Evolutionary conservation across 768 basidiomycete genomes (phyloP).

Genomic region (Mycena crocata): DNA sequence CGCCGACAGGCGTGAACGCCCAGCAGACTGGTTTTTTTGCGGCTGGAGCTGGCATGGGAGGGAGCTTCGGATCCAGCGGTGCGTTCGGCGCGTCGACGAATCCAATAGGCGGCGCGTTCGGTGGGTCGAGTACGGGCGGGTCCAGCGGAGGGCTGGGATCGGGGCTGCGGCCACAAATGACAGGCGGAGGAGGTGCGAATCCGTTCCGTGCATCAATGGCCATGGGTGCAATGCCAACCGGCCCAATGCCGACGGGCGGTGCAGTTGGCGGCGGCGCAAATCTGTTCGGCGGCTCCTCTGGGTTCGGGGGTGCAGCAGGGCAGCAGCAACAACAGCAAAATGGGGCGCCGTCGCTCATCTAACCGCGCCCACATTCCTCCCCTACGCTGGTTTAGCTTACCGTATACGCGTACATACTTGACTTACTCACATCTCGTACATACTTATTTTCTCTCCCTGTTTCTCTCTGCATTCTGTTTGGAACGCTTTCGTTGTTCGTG

Average conservation of each 20-base stretch:
- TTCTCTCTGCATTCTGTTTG: not conserved
- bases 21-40: conserved; percentile 32
- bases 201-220: conserved; percentile 77
- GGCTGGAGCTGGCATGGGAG: conserved; percentile 34
- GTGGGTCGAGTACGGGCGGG: not conserved
- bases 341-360: conserved; percentile 59
- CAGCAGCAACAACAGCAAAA: conserved; percentile 52
- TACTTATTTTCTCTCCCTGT: conserved; percentile 12
- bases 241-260: conserved; percentile 26
- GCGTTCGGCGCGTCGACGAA: conserved; percentile 52
- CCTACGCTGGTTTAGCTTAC: not conserved
- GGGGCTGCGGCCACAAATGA: conserved; percentile 71
- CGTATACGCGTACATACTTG: not conserved
- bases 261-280: conserved; percentile 24
- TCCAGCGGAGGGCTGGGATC: conserved; percentile 50
- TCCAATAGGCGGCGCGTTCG: conserved; percentile 42
- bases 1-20: conserved; percentile 34
- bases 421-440: conserved; percentile 7
- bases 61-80: conserved; percentile 45
- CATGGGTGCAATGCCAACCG: conserved; percentile 26
- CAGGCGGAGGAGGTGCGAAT: conserved; percentile 67
- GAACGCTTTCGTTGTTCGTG: conserved; percentile 13
- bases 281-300: conserved; percentile 35
- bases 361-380: conserved; percentile 24
- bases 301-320: conserved; percentile 25